phyloP scores from a whole-genome alignment of 129 eudicot species.

The Pittosporum tobira region DNA sequence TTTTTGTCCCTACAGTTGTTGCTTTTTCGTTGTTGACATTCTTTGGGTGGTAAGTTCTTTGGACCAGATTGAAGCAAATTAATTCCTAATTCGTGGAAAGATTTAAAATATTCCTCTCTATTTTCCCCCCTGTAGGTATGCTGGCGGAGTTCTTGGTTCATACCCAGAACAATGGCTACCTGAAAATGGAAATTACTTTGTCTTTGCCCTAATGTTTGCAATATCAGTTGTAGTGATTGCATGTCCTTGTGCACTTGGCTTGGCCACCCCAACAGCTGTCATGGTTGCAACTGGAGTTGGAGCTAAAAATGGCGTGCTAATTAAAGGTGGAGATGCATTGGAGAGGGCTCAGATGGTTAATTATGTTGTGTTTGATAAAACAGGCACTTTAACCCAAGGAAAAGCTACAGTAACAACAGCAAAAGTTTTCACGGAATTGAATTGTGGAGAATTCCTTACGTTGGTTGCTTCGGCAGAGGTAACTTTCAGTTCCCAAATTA shows the following conservation, averaged over 20 bases:
- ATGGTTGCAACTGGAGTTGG: constrained; percentile 99
- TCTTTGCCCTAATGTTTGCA: constrained; percentile 90
- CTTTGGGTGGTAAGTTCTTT: constrained; percentile 62
- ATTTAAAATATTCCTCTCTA: not conserved
- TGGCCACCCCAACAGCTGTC: constrained; percentile 98
- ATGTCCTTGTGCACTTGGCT: constrained; percentile 98
- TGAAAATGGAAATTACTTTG: constrained; percentile 77
- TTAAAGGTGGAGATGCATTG: constrained; percentile 95
- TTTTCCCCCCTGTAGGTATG: constrained; percentile 40
- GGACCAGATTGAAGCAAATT: no score
- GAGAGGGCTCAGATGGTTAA: constrained; percentile 91
- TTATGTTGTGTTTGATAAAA: constrained; percentile 87
- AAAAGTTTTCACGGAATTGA: constrained; percentile 71
- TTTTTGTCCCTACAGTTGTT: constrained; percentile 85
- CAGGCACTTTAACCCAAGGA: constrained; percentile 96
- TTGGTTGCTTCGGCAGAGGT: constrained; percentile 99
- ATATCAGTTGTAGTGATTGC: constrained; percentile 96
- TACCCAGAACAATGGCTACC: constrained; percentile 86
- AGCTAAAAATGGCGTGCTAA: constrained; percentile 93
- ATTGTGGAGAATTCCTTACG: constrained; percentile 79
- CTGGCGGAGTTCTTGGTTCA: constrained; percentile 68
- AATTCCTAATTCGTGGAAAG: no score
- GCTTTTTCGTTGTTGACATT: constrained; percentile 60
- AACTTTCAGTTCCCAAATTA: not conserved
- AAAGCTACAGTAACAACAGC: constrained; percentile 79